Evolutionary conservation across 441 rosid species (phyloP).

Genomic region (Aquilaria agallochum): DNA sequence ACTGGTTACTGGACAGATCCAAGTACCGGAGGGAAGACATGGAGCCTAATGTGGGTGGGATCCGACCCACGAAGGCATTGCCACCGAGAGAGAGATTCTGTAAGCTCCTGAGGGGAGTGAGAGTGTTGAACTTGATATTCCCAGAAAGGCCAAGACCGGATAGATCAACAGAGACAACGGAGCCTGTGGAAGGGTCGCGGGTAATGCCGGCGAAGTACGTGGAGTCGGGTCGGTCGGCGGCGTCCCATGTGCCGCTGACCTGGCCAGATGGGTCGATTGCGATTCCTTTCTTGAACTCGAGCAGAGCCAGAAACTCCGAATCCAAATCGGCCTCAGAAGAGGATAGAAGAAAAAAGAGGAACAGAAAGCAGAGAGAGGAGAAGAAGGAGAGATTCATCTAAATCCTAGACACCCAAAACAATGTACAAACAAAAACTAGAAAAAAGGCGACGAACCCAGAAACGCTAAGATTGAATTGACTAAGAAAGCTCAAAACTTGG

Average conservation of each 20-base stretch:
- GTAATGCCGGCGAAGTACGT: constrained; percentile 63
- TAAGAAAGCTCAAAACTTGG: constrained; percentile 10
- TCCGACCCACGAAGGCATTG: constrained; percentile 75
- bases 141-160: constrained; percentile 63
- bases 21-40: constrained; percentile 58
- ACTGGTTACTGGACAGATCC: constrained; percentile 81
- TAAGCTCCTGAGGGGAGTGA: constrained; percentile 49
- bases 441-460: constrained; percentile 14
- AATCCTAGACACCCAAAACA: constrained; percentile 15
- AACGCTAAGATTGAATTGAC: constrained; percentile 4
- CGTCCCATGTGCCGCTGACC: constrained; percentile 44
- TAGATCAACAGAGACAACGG: constrained; percentile 49
- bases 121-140: constrained; percentile 73
- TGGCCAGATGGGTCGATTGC: constrained; percentile 36
- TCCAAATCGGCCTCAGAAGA: constrained; percentile 27
- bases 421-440: not conserved
- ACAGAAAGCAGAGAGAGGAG: constrained; percentile 22
- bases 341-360: constrained; percentile 15
- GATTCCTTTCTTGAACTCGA: constrained; percentile 90
- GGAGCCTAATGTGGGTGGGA: constrained; percentile 79
- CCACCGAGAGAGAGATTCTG: constrained; percentile 70
- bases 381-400: constrained; percentile 43
- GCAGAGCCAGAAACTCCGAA: constrained; percentile 55
- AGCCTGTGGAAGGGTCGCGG: constrained; percentile 45
- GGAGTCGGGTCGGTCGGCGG: constrained; percentile 27